These are phyloP conservation scores for Silene uniflora DNA, from an alignment of 148 eudicot species.

Conservation along the genomic window DNA sequence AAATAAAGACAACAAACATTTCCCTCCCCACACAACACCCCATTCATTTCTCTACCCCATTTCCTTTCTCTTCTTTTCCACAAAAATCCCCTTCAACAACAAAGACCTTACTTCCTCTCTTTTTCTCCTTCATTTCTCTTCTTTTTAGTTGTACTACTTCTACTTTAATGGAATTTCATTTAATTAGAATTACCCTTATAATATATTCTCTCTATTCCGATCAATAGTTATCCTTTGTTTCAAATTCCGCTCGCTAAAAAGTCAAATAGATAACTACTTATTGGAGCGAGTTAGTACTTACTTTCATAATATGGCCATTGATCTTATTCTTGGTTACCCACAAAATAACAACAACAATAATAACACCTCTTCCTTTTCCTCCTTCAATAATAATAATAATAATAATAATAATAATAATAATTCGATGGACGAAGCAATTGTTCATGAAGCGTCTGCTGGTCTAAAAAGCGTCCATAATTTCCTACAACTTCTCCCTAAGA, in stretches of 20 bases:
- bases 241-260: too few species aligned
- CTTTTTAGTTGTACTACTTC: conserved; percentile 6
- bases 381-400: not conserved
- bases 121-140: conserved; percentile 11
- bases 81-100: not conserved
- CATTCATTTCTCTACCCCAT: not conserved
- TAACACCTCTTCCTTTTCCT: conserved; percentile 13
- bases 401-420: not conserved
- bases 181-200: too few species aligned
- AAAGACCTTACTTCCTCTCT: conserved; percentile 13
- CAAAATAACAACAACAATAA: conserved; percentile 7
- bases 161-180: not conserved
- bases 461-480: conserved; percentile 69
- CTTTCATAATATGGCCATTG: conserved; percentile 45
- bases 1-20: not conserved
- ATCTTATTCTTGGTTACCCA: conserved; percentile 45
- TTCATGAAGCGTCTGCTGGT: conserved; percentile 68
- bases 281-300: not conserved
- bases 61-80: conserved; percentile 8
- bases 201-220: too few species aligned
- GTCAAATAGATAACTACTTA: too few species aligned
- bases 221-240: too few species aligned
- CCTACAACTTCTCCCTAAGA: conserved; percentile 42
- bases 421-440: conserved; percentile 30
- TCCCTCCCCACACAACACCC: not conserved